Percentiles rank a stretch among this genome's conserved stretches.
Evolutionary conservation across 306 rosid genomes (phyloP).

Genomic region (Canavalia gladiata): DNA sequence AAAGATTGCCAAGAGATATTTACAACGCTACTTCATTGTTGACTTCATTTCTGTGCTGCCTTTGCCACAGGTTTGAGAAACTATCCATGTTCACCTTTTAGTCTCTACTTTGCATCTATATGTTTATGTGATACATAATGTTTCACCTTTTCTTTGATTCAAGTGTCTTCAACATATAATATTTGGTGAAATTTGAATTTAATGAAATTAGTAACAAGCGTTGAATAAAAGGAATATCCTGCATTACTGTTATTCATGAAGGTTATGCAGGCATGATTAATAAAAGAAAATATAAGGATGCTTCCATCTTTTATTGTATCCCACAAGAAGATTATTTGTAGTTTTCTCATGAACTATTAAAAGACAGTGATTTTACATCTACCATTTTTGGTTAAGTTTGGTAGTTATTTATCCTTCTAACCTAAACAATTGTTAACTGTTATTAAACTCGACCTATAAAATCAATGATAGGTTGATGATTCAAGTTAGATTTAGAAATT

Average conservation of each 20-base stretch:
- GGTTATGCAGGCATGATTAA: not conserved
- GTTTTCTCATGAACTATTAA: not conserved
- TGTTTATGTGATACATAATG: not conserved
- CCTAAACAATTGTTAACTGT: constrained; percentile 10
- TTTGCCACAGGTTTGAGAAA: constrained; percentile 80
- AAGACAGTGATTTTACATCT: too few species aligned
- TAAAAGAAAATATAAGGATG: not conserved
- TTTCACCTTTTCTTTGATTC: not conserved
- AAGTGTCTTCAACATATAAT: not conserved
- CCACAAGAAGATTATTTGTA: not conserved
- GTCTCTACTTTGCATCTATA: constrained; percentile 15
- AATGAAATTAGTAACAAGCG: constrained; percentile 27
- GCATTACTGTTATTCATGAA: constrained; percentile 1
- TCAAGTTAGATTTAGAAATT: constrained; percentile 3
- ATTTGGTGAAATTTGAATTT: not conserved
- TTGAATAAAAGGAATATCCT: not conserved
- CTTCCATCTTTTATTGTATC: not conserved
- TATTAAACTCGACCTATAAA: not conserved
- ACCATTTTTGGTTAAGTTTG: too few species aligned
- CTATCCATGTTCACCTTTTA: constrained; percentile 29
- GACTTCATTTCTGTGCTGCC: constrained; percentile 84
- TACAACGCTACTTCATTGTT: constrained; percentile 70
- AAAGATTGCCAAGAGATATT: constrained; percentile 79
- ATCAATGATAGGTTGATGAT: not conserved
- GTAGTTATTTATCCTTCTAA: too few species aligned